Percentiles rank a stretch among this genome's conserved stretches.
Evolutionary conservation across 805 yeast genomes (phyloP).

Genomic region (Barnettozyma vustinii): DNA sequence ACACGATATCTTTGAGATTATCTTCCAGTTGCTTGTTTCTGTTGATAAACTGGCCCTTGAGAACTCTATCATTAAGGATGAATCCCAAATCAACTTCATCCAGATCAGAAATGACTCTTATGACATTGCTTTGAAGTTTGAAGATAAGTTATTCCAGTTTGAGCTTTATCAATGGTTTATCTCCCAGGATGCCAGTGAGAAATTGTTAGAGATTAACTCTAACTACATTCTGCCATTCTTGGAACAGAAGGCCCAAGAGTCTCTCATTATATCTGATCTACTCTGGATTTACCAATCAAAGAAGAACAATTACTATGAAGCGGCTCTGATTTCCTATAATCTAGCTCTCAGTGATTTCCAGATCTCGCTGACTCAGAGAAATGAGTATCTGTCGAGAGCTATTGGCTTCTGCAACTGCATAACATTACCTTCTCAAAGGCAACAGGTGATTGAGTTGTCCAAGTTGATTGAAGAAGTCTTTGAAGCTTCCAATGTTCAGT

Average conservation of each 20-base stretch:
- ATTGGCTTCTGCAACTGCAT: conserved; percentile 87
- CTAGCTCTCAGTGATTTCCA: conserved; percentile 72
- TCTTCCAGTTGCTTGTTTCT: conserved; percentile 69
- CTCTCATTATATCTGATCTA: conserved; percentile 71
- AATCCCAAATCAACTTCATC: conserved; percentile 28
- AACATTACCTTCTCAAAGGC: conserved; percentile 71
- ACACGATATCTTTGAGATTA: conserved; percentile 57
- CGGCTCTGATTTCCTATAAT: conserved; percentile 75
- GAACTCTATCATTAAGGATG: conserved; percentile 16
- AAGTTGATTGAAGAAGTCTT: conserved; percentile 70
- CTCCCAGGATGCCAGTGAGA: conserved; percentile 67
- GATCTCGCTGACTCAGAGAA: conserved; percentile 63
- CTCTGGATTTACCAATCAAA: conserved; percentile 88
- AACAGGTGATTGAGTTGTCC: conserved; percentile 66
- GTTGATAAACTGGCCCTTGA: conserved; percentile 61
- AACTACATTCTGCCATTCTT: conserved; percentile 75
- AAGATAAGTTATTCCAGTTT: conserved; percentile 85
- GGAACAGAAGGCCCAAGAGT: conserved; percentile 56
- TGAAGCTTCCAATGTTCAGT: conserved; percentile 82
- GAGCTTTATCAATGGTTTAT: conserved; percentile 92
- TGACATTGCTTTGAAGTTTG: conserved; percentile 61
- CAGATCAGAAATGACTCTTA: conserved; percentile 70
- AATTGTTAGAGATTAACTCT: conserved; percentile 74
- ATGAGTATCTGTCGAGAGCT: conserved; percentile 86
- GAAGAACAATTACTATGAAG: conserved; percentile 68